phyloP scores from a whole-genome alignment of 164 flowering plant genomes.

The Aristolochia contorta region DNA sequence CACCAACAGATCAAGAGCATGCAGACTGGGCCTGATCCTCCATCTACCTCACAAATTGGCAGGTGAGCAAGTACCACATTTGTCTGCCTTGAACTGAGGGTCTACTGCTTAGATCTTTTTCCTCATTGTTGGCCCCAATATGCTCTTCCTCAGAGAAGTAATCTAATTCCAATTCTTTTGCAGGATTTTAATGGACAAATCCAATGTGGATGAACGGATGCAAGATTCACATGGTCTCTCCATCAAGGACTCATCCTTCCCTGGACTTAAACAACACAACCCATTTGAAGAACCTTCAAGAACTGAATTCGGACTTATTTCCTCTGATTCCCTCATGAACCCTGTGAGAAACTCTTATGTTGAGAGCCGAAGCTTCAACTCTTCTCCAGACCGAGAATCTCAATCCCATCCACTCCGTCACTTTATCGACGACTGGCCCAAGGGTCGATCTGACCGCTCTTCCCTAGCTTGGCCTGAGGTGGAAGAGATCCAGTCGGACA shows the following conservation, averaged over 20 bases:
- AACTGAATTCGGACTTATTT: slow-evolving; percentile 40
- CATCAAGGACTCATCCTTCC: slow-evolving; percentile 26
- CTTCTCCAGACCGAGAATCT: slow-evolving; percentile 29
- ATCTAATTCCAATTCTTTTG: neutral
- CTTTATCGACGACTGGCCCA: slow-evolving; percentile 71
- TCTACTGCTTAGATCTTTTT: too few relatives aligned
- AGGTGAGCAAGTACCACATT: slow-evolving; percentile 25
- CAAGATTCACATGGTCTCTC: slow-evolving; percentile 36
- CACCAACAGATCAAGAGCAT: slow-evolving; percentile 39
- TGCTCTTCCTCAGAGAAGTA: neutral
- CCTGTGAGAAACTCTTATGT: slow-evolving; percentile 25
- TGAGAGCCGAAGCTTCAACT: slow-evolving; percentile 20
- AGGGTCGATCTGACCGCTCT: slow-evolving; percentile 32
- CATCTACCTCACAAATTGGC: slow-evolving; percentile 20
- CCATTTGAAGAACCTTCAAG: slow-evolving; percentile 33
- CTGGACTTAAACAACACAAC: slow-evolving; percentile 34
- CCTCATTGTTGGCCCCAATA: too few relatives aligned
- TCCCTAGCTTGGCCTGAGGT: slow-evolving; percentile 45
- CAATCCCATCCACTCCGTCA: slow-evolving; percentile 40
- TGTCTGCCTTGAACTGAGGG: too few relatives aligned
- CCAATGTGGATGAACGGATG: slow-evolving; percentile 19
- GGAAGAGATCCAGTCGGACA: slow-evolving; percentile 39
- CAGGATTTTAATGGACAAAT: slow-evolving; percentile 35
- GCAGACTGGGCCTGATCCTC: slow-evolving; percentile 26
- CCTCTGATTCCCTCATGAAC: slow-evolving; percentile 46